Evolutionary conservation across 306 rosid species (phyloP).

Genomic region (Cajanus cajan): DNA sequence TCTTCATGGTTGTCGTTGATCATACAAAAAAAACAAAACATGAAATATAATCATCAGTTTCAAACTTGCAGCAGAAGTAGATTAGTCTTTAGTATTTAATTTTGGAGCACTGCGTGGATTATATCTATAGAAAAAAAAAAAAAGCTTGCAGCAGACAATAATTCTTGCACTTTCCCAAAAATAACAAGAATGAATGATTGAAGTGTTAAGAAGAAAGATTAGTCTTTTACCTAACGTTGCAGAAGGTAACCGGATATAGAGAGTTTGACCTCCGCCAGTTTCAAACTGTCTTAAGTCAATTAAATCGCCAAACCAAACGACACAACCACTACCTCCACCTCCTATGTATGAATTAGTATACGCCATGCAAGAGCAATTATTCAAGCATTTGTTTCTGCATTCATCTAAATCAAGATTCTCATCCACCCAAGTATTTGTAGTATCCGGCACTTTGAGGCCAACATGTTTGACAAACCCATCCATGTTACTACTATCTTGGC

Average conservation of each 20-base stretch:
- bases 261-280: background rate
- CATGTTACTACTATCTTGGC: background rate
- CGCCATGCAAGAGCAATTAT: slow-evolving; percentile 55
- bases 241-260: background rate
- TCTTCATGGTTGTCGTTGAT: background rate
- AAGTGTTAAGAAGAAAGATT: no score
- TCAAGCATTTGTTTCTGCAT: slow-evolving; percentile 50
- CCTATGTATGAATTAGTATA: slow-evolving; percentile 10
- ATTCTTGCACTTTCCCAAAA: no score
- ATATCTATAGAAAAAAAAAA: no score
- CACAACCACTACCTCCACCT: slow-evolving; percentile 15
- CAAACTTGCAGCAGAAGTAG: background rate
- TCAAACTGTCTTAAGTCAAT: background rate
- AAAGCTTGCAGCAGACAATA: no score
- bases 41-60: background rate
- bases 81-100: no score
- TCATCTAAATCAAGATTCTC: slow-evolving; percentile 32
- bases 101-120: no score
- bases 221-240: background rate
- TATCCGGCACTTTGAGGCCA: slow-evolving; percentile 49
- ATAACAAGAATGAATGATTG: no score
- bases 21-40: background rate
- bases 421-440: slow-evolving; percentile 43
- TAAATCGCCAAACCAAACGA: slow-evolving; percentile 4
- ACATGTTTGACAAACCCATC: slow-evolving; percentile 27